Evolutionary conservation across 2,329 filamentous ascomycete species (phyloP), one percentile per base, ranked within the genome.

Genomic region (Dactylellina drechsleri): DNA sequence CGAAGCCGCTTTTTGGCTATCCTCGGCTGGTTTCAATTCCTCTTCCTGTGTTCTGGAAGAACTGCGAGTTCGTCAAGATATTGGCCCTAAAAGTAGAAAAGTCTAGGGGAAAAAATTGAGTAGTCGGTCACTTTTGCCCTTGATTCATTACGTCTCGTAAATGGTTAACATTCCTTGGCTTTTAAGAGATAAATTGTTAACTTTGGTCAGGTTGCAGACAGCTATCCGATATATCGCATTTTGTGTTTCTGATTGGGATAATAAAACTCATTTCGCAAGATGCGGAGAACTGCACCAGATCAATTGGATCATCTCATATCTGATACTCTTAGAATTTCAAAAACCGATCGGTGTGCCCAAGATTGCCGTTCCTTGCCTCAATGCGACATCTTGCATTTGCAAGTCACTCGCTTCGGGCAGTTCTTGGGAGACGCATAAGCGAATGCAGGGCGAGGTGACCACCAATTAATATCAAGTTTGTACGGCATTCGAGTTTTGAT

Each of bases 401-500:
- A 20, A 16, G 31, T 40, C 47, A 15, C 58, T 64, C 70, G 26
- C 64, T 74, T 74, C 47, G 50, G 70, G 70, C 49, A 74, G 70
- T 66, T 74, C 70, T 74, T 59, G 16, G 28, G 70, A 74, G 70
- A 74, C 61, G 62, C 57, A 67, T 74, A 67, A 74, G 70, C 70
- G 70, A 74, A 57, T 23, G 57, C 70, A 67, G 70, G 68, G 57
- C 45, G 62, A 26, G 36, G 54, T 31, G 56, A 61, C 47, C 54
- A 47, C 50, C 66, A 53, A 18, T 67, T 13, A 36, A 36, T 36
- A 36, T 7, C 31, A 8, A 10, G 10, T 53, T 20, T 59, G 43
- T 65, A 16, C 56, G 43, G 47, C 40, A 61, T 40, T 53, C 20
- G 16, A 36, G 41, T 56, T 28, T 47, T 47, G 40, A 45, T 26